These are phyloP conservation scores for Spathaspora passalidarum DNA, from an alignment of 805 yeast species.

Conservation along the genomic window DNA sequence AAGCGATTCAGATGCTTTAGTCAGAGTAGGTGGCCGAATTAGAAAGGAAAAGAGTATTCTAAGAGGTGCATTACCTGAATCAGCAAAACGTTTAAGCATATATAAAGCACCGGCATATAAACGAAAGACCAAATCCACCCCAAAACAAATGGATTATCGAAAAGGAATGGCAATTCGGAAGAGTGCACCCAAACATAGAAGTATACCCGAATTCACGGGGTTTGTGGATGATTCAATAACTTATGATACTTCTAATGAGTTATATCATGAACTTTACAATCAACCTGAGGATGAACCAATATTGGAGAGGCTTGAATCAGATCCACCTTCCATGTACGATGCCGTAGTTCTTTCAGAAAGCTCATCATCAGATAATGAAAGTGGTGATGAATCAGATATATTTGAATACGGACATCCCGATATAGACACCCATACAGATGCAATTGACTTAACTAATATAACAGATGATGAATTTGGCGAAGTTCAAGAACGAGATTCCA, in stretches of 20 bases:
- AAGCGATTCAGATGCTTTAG: conserved; percentile 8
- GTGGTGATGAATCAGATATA: background rate
- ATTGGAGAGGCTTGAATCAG: background rate
- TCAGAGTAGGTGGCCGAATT: conserved; percentile 24
- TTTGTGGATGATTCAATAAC: conserved; percentile 19
- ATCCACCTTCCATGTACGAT: background rate
- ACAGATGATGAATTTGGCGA: conserved; percentile 15
- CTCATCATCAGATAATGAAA: background rate
- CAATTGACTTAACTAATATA: conserved; percentile 5
- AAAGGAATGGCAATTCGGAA: conserved; percentile 38
- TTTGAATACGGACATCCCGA: background rate
- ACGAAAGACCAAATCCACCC: background rate
- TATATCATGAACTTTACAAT: conserved; percentile 7
- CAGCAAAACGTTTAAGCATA: conserved; percentile 30
- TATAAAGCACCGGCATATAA: conserved; percentile 13
- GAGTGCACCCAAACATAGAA: conserved; percentile 1
- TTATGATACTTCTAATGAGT: conserved; percentile 6
- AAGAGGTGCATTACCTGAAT: conserved; percentile 38
- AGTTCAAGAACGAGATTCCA: conserved; percentile 14
- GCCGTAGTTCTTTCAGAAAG: background rate
- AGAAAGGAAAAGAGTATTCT: conserved; percentile 28
- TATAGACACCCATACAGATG: background rate
- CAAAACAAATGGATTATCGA: conserved; percentile 17
- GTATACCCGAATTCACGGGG: conserved; percentile 9
- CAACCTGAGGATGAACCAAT: background rate